phyloP scores from a whole-genome alignment of 2,329 filamentous ascomycete species.

The Aspergillus vadensis region DNA sequence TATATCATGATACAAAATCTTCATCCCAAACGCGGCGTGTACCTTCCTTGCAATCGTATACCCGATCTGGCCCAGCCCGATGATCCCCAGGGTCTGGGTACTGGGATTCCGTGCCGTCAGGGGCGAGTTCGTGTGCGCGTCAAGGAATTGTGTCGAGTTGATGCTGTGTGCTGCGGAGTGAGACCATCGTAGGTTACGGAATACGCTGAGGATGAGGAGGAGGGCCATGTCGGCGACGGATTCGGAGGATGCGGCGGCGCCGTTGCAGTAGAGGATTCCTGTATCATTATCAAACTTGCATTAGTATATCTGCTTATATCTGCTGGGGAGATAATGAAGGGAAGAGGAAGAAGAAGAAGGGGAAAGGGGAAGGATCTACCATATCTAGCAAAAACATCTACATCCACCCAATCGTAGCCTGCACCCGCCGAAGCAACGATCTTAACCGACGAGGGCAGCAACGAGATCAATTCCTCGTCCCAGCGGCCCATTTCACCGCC shows the following conservation, averaged over 20 bases:
- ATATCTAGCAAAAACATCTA: slow-evolving; percentile 60
- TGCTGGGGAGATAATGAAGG: background rate
- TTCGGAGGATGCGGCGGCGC: slow-evolving; percentile 67
- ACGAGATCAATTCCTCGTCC: slow-evolving; percentile 60
- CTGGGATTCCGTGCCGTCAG: slow-evolving; percentile 65
- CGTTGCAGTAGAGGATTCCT: slow-evolving; percentile 65
- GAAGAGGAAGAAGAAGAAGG: no score
- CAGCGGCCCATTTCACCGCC: slow-evolving; percentile 67
- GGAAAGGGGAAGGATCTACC: slow-evolving; percentile 43
- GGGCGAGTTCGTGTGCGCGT: slow-evolving; percentile 63
- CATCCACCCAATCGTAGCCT: slow-evolving; percentile 66
- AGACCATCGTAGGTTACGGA: slow-evolving; percentile 68
- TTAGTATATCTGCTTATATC: slow-evolving; percentile 8
- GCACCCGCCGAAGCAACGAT: slow-evolving; percentile 64
- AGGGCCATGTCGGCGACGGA: slow-evolving; percentile 72
- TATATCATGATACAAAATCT: slow-evolving; percentile 59
- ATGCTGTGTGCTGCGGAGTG: slow-evolving; percentile 56
- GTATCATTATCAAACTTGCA: background rate
- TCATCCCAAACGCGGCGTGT: slow-evolving; percentile 64
- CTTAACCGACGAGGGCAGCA: slow-evolving; percentile 56
- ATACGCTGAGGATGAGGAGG: slow-evolving; percentile 68
- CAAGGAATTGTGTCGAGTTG: slow-evolving; percentile 51
- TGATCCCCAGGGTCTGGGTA: slow-evolving; percentile 62
- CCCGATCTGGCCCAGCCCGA: slow-evolving; percentile 70
- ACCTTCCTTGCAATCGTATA: slow-evolving; percentile 63